Evolutionary conservation across 1,139 yeast genomes (phyloP), one percentile per base, ranked within the genome.

Genomic region (Yamadazyma sp.): DNA sequence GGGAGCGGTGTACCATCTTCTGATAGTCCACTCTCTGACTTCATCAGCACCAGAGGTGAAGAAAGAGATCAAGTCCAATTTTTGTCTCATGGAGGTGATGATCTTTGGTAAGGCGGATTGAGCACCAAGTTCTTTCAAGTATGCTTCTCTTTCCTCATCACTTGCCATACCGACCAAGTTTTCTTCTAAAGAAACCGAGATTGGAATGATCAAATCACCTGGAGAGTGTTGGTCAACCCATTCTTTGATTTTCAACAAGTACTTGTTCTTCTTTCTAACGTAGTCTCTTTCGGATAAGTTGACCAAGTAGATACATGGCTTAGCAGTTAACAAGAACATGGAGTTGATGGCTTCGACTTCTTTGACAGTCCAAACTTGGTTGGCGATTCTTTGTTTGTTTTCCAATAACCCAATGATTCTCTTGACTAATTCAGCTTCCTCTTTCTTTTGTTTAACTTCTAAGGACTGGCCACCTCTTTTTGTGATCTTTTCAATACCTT

Each of bases 181-280:
- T 69, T 91, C 97, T 77, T 92, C 99, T 53, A 88, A 77, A 47
- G 84, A 84, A 42, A 92, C 97, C 38, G 95, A 85, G 64, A 92
- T 79, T 62, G 99, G 99, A 53, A 92, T 88, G 59, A 92, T 87
- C 49, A 84, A 64, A 67, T 92, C 99, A 58, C 98, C 98, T 50
- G 97, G 94, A 40, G 97, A 91, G 75, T 80, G 75, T 55, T 74
- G 72, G 69, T 94, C 98, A 59, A 94, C 87, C 99, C 99, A 92
- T 75, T 91, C 91, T 75, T 92, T 92, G 66, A 92, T 91, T 62
- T 77, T 82, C 48, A 85, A 69, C 66, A 92, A 76, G 66, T 88
- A 86, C 83, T 92, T 92, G 79, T 94, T 92, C 87, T 92, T 92
- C 82, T 91, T 92, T 76, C 98, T 87, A 58, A 89, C 77, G 70